A percentile compares a stretch with the other conserved stretches of the same genome.
Evolutionary conservation across 345 rosid genomes (phyloP).

Genomic region (Murraya paniculata): DNA sequence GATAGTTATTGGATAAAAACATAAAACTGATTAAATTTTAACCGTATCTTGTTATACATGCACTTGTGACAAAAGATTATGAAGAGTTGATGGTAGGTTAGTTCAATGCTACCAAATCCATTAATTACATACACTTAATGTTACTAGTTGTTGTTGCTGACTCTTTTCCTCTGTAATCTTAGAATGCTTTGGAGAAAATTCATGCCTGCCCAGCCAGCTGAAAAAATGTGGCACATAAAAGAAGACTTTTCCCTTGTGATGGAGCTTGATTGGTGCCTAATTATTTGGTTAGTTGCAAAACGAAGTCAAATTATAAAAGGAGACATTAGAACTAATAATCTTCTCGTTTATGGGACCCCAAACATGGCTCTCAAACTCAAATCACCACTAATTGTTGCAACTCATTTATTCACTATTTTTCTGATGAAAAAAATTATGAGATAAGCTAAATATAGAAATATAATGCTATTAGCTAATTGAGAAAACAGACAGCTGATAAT

Average conservation of each 20-base stretch:
- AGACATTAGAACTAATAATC: neutral
- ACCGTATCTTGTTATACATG: too few species aligned
- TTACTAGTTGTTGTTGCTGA: too few species aligned
- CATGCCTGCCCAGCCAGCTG: neutral
- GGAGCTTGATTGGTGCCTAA: constrained; percentile 18
- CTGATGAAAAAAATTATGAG: neutral
- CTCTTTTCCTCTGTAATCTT: too few species aligned
- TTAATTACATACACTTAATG: too few species aligned
- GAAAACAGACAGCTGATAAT: too few species aligned
- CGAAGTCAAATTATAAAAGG: neutral
- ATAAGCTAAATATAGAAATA: neutral
- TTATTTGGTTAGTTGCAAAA: constrained; percentile 11
- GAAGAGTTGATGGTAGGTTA: too few species aligned
- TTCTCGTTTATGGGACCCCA: constrained; percentile 13
- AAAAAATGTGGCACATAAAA: neutral
- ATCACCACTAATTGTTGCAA: neutral
- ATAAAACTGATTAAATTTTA: too few species aligned
- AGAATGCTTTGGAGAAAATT: neutral
- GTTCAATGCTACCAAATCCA: too few species aligned
- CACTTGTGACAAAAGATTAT: too few species aligned
- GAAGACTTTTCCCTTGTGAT: neutral
- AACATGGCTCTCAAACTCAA: constrained; percentile 6
- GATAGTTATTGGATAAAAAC: too few species aligned
- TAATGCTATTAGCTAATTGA: neutral
- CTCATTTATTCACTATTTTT: neutral